These are phyloP conservation scores for Vinca major DNA, from an alignment of 305 asterid species.

Conservation along the genomic window DNA sequence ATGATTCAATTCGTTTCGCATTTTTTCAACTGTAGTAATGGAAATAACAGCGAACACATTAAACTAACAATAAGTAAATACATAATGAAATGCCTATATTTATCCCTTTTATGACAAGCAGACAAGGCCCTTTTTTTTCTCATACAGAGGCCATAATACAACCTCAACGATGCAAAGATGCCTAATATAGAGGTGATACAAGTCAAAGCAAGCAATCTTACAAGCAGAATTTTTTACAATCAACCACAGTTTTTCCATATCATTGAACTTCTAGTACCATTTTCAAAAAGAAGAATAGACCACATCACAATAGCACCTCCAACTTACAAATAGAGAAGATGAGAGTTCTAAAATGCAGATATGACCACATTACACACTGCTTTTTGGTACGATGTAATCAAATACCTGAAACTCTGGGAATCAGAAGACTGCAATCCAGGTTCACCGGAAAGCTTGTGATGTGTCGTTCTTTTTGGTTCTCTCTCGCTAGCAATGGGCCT, in stretches of 20 bases:
- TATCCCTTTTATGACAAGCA: neutral
- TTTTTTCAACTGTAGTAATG: neutral
- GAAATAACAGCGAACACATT: neutral
- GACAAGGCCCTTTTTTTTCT: neutral
- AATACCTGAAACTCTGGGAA: slow-evolving; percentile 66
- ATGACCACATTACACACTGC: neutral
- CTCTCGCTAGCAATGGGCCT: slow-evolving; percentile 68
- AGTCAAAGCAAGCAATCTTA: neutral
- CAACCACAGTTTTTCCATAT: neutral
- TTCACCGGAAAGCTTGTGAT: slow-evolving; percentile 60
- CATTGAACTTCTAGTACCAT: neutral
- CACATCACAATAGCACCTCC: neutral
- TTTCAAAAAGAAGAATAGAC: neutral
- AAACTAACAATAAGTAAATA: neutral
- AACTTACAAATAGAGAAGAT: neutral
- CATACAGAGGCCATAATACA: neutral
- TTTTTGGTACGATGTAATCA: slow-evolving; percentile 12
- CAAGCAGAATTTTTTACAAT: neutral
- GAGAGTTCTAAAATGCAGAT: neutral
- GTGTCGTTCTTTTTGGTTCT: slow-evolving; percentile 55
- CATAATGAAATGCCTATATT: neutral
- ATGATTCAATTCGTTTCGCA: neutral
- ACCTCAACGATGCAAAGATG: neutral
- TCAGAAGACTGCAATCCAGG: slow-evolving; percentile 57
- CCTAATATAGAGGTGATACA: neutral